phyloP scores from a whole-genome alignment of 345 rosid genomes.

The Garcia nutans region DNA sequence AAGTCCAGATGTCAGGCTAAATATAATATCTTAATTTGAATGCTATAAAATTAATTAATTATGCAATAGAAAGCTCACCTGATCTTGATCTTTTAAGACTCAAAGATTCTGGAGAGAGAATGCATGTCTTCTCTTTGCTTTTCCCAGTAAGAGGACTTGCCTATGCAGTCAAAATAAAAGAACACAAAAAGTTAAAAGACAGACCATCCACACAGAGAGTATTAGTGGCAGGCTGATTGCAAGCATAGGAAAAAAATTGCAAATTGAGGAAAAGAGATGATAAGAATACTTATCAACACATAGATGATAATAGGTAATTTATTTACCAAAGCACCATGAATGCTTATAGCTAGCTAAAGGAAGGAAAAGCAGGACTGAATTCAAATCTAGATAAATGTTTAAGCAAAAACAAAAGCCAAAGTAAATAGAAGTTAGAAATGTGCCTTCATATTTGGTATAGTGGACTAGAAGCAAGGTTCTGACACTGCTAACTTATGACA shows the following conservation, averaged over 20 bases:
- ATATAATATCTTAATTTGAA: background rate
- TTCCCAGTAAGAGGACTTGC: conserved; percentile 27
- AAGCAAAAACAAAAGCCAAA: background rate
- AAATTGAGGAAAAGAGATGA: background rate
- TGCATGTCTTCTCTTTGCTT: conserved; percentile 14
- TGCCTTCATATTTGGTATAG: background rate
- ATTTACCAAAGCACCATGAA: background rate
- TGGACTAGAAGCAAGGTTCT: background rate
- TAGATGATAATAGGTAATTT: background rate
- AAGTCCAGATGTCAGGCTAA: background rate
- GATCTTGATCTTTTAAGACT: conserved; percentile 53
- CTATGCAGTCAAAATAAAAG: conserved; percentile 24
- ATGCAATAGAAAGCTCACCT: conserved; percentile 36
- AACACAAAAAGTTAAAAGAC: background rate
- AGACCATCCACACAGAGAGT: conserved; percentile 2
- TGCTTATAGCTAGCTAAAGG: background rate
- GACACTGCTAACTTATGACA: background rate
- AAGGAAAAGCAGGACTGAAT: background rate
- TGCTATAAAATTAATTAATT: background rate
- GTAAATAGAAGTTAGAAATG: background rate
- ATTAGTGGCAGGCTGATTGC: background rate
- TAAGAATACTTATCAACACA: background rate
- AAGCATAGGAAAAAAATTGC: background rate
- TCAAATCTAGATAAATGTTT: background rate
- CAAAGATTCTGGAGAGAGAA: conserved; percentile 43